Evolutionary conservation across 768 basidiomycete species (phyloP).

Genomic region (Lactarius deliciosus): DNA sequence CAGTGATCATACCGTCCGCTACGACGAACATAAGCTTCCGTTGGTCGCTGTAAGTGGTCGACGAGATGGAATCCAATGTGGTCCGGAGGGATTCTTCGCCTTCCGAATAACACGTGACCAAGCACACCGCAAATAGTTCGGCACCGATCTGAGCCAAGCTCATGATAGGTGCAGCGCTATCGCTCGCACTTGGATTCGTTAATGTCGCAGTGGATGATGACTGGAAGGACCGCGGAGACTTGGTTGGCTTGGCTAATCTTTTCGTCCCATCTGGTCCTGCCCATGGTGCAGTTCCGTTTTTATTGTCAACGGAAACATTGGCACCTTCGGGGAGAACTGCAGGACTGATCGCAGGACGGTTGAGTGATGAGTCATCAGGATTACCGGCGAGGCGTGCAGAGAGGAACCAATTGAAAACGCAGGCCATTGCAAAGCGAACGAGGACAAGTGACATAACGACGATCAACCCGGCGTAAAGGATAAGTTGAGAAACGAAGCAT

Average conservation of each 20-base stretch:
- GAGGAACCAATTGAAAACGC: slow-evolving; percentile 95
- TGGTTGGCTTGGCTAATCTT: slow-evolving; percentile 48
- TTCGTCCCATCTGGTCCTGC: slow-evolving; percentile 56
- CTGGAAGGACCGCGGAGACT: slow-evolving; percentile 50
- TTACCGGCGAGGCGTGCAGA: slow-evolving; percentile 79
- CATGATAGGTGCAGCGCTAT: slow-evolving; percentile 62
- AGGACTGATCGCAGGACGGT: slow-evolving; percentile 85
- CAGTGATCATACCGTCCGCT: slow-evolving; percentile 98
- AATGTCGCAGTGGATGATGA: slow-evolving; percentile 58
- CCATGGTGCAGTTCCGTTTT: slow-evolving; percentile 93
- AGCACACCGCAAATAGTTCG: slow-evolving; percentile 91
- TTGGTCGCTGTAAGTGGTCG: slow-evolving; percentile 86
- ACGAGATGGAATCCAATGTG: slow-evolving; percentile 91
- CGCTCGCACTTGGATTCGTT: slow-evolving; percentile 39
- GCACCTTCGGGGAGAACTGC: slow-evolving; percentile 97
- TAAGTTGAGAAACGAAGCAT: slow-evolving; percentile 85
- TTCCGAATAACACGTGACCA: slow-evolving; percentile 98
- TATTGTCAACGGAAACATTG: slow-evolving; percentile 90
- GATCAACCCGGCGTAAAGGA: slow-evolving; percentile 87
- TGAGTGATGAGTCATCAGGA: slow-evolving; percentile 67
- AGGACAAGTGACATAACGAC: slow-evolving; percentile 90
- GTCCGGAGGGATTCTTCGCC: slow-evolving; percentile 89
- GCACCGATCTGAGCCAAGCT: slow-evolving; percentile 88
- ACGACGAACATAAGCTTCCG: slow-evolving; percentile 93
- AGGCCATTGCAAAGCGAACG: slow-evolving; percentile 93